Conservation (phyloP, 176 grass and related monocot species). For the Oryza officinalis region DNA sequence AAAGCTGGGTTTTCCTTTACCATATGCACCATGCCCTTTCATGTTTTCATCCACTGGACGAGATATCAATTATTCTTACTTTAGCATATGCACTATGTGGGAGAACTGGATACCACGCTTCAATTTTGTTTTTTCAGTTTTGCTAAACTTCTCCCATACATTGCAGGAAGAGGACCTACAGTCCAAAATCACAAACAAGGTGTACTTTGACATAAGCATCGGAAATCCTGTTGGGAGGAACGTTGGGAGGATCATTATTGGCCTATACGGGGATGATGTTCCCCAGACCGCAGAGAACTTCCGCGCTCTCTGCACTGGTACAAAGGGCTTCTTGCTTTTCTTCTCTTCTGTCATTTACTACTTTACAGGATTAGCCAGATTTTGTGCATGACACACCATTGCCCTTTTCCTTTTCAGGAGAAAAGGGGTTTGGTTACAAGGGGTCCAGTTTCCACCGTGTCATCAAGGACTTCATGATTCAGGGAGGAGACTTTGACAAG, state of each 20-base stretch:
- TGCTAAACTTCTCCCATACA: background rate
- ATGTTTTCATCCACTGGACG: background rate
- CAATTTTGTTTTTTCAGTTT: background rate
- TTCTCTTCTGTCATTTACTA: background rate
- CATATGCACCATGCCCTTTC: background rate
- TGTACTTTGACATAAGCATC: constrained; percentile 96
- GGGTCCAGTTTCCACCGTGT: constrained; percentile 86
- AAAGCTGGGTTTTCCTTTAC: background rate
- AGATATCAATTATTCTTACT: no score
- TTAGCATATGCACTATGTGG: no score
- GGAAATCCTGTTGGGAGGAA: constrained; percentile 64
- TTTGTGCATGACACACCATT: background rate
- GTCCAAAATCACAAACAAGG: constrained; percentile 91
- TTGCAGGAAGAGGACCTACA: constrained; percentile 67
- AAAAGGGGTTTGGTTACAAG: constrained; percentile 94
- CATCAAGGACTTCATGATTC: constrained; percentile 98
- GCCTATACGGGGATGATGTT: constrained; percentile 84
- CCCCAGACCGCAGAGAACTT: constrained; percentile 90
- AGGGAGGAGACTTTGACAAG: constrained; percentile 98
- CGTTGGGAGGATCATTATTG: constrained; percentile 86
- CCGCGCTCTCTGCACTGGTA: constrained; percentile 88
- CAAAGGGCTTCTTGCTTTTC: background rate
- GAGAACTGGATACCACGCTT: background rate
- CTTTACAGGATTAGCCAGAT: background rate
- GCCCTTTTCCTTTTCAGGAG: constrained; percentile 45